These are phyloP conservation scores for Tolypocladium capitatum DNA, from an alignment of 2,329 filamentous ascomycete species.

Conservation along the genomic window DNA sequence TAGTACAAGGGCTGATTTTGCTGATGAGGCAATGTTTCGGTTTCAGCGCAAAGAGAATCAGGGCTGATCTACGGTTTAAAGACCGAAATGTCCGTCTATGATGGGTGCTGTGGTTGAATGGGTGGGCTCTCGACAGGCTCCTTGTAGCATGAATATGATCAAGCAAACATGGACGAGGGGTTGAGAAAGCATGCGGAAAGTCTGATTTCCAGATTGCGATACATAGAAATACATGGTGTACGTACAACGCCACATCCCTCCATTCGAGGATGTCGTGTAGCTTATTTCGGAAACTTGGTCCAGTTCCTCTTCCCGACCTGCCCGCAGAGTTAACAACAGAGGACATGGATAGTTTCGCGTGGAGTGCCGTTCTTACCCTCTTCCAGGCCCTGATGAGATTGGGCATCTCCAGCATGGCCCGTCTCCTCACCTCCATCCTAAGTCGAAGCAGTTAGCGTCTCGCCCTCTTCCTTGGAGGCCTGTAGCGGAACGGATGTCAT, in stretches of 20 bases:
- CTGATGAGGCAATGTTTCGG: neutral
- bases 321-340: slow-evolving; percentile 18
- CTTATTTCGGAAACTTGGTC: slow-evolving; percentile 45
- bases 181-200: neutral
- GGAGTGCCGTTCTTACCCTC: slow-evolving; percentile 46
- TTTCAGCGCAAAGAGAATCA: neutral
- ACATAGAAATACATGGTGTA: slow-evolving; percentile 21
- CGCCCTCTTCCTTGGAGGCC: too few species aligned
- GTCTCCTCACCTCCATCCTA: slow-evolving; percentile 75
- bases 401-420: slow-evolving; percentile 92
- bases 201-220: slow-evolving; percentile 6
- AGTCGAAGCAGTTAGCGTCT: slow-evolving; percentile 4
- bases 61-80: neutral
- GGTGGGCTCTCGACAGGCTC: neutral
- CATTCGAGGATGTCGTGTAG: slow-evolving; percentile 1
- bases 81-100: neutral
- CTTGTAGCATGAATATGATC: too few species aligned
- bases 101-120: too few species aligned
- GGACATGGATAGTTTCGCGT: too few species aligned
- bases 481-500: too few species aligned
- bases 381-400: slow-evolving; percentile 88
- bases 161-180: neutral
- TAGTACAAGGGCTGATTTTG: neutral
- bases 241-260: slow-evolving; percentile 11
- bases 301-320: slow-evolving; percentile 43